Evolutionary conservation across 768 basidiomycete species (phyloP).

Genomic region (Russula earlei): DNA sequence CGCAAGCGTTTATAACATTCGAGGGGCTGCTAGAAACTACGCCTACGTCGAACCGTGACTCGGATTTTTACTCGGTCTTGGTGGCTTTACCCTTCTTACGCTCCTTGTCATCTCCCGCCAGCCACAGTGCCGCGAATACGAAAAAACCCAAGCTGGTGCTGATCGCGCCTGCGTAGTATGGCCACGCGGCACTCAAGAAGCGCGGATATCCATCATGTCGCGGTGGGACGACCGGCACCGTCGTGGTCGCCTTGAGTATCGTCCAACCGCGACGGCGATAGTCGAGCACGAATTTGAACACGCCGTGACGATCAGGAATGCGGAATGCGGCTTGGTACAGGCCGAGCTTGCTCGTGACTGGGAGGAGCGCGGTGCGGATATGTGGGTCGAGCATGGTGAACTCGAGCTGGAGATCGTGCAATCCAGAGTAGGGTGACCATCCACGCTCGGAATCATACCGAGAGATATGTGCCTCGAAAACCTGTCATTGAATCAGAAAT

Average conservation of each 20-base stretch:
- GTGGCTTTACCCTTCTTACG: constrained; percentile 38
- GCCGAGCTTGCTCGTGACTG: constrained; percentile 47
- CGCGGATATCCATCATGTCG: constrained; percentile 93
- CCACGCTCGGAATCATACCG: constrained; percentile 44
- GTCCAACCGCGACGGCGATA: constrained; percentile 74
- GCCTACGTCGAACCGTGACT: not conserved
- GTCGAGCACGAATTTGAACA: constrained; percentile 94
- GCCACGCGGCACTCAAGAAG: constrained; percentile 93
- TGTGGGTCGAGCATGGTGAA: constrained; percentile 99
- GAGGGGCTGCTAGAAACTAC: too few relatives aligned
- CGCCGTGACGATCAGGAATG: constrained; percentile 91
- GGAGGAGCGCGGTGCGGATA: constrained; percentile 66
- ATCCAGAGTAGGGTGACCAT: constrained; percentile 67
- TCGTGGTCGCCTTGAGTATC: constrained; percentile 62
- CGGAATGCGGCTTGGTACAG: constrained; percentile 79
- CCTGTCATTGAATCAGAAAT: constrained; percentile 33
- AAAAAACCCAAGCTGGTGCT: constrained; percentile 82
- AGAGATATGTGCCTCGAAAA: constrained; percentile 66
- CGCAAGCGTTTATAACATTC: too few relatives aligned
- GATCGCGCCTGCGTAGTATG: constrained; percentile 87
- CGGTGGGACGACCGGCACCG: constrained; percentile 84
- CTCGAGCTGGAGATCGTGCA: constrained; percentile 82
- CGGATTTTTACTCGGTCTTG: constrained; percentile 24
- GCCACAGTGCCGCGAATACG: constrained; percentile 79
- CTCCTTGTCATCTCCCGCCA: constrained; percentile 71